A percentile compares a stretch with the other conserved stretches of the same genome.
phyloP scores from a whole-genome alignment of 2,329 filamentous ascomycete genomes.

The Cadophora malorum region DNA sequence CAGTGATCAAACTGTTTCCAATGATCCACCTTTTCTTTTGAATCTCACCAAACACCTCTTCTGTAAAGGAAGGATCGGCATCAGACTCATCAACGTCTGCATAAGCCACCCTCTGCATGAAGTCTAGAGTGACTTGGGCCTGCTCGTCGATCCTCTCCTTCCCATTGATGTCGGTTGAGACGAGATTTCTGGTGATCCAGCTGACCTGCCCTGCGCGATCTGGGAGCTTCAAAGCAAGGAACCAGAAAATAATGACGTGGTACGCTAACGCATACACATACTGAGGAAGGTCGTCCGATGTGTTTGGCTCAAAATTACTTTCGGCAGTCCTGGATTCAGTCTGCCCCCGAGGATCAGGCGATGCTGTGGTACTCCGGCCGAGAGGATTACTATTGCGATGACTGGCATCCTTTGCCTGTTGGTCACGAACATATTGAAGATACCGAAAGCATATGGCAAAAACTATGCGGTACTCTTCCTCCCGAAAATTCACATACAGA shows the following conservation, averaged over 20 bases:
- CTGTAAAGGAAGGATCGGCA: constrained; percentile 69
- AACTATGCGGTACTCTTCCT: constrained; percentile 91
- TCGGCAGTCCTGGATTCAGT: constrained; percentile 51
- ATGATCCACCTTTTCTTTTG: constrained; percentile 73
- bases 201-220: constrained; percentile 84
- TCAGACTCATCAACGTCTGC: constrained; percentile 83
- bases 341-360: constrained; percentile 46
- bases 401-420: constrained; percentile 49
- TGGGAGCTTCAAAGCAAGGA: constrained; percentile 83
- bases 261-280: constrained; percentile 95
- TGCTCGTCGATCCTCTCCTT: constrained; percentile 85
- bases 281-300: constrained; percentile 80
- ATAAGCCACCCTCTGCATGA: constrained; percentile 89
- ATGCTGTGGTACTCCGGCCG: constrained; percentile 36
- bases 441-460: constrained; percentile 97
- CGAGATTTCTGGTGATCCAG: constrained; percentile 87
- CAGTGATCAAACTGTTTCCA: constrained; percentile 75
- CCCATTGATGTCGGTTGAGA: constrained; percentile 77
- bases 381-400: constrained; percentile 48
- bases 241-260: constrained; percentile 97
- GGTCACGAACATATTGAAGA: constrained; percentile 83
- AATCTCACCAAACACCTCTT: constrained; percentile 69
- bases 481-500: constrained; percentile 85
- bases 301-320: constrained; percentile 48
- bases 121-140: constrained; percentile 90